Evolutionary conservation across 768 basidiomycete genomes (phyloP).

Genomic region (Kwoniella heveanensis): DNA sequence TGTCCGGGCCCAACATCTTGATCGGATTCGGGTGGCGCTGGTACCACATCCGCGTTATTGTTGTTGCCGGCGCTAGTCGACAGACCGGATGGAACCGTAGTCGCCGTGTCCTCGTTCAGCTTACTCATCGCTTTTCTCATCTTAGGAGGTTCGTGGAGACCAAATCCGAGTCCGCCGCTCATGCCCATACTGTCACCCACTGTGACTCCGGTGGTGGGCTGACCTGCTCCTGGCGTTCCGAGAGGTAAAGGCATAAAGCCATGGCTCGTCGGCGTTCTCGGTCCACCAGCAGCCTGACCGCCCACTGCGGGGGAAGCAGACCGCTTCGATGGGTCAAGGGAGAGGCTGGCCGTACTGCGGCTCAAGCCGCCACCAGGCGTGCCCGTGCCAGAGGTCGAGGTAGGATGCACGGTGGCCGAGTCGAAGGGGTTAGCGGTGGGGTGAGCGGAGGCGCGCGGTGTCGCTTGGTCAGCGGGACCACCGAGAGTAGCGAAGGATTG

Average conservation of each 20-base stretch:
- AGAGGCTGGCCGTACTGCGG: conserved; percentile 33
- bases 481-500: conserved; percentile 42
- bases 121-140: conserved; percentile 54
- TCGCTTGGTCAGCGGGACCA: conserved; percentile 52
- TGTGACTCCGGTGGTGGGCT: conserved; percentile 52
- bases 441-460: conserved; percentile 45
- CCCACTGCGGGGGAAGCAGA: conserved; percentile 28
- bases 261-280: conserved; percentile 47
- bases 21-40: conserved; percentile 1
- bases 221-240: conserved; percentile 51
- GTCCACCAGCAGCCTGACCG: conserved; percentile 21
- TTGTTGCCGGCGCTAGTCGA: neutral
- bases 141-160: conserved; percentile 54
- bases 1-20: conserved; percentile 3
- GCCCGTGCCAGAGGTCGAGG: conserved; percentile 7
- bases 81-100: neutral
- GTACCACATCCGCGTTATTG: neutral
- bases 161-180: conserved; percentile 48
- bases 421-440: conserved; percentile 48
- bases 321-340: conserved; percentile 33
- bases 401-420: conserved; percentile 15
- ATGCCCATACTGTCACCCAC: conserved; percentile 48
- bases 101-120: conserved; percentile 26
- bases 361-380: conserved; percentile 21
- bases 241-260: conserved; percentile 46